Evolutionary conservation across 1,139 yeast species (phyloP), one percentile per base, ranked within the genome.

Genomic region (Spathaspora sp.): DNA sequence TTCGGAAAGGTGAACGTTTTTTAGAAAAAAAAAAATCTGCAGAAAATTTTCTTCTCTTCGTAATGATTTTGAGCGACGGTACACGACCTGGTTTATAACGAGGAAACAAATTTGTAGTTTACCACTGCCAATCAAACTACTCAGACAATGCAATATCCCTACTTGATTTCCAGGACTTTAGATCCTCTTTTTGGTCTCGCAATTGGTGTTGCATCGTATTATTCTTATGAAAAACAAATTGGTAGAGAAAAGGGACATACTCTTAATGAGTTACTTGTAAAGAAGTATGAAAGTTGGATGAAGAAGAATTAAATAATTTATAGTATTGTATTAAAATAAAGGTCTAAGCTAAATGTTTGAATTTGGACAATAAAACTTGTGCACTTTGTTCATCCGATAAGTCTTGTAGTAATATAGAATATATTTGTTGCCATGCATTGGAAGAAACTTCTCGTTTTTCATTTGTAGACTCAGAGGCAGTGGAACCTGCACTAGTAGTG

Each of bases 131-230:
- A n/a, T n/a, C n/a, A n/a, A n/a, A n/a, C n/a, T n/a, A n/a, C n/a
- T n/a, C n/a, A n/a, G n/a, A 15, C 10, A 38, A 67, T 66, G 70
- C 73, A 68, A 54, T 71, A 69, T 48, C 71, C 68, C 20, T 72
- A 70, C 58, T 65, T 72, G 52, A 61, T 72, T 10, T 64, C 71
- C 4, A 64, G 74, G 58, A 58, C 61, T 31, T 58, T 70, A 1
- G 91, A 85, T 58, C 89, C 89, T 1, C 24, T 82, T 2, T 73
- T 82, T 50, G 89, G 85, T 1, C 56, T 84, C 1, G 62, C 71
- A 0, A 73, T 84, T 4, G 91, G 91, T 0, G 70, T 74, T 0
- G 65, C 76, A 5, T 81, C 89, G 2, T 85, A 81, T 59, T 82
- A 78, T 51, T 65, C 81, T 7, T 81, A 82, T 49, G 91, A 85